phyloP scores from a whole-genome alignment of 2,329 filamentous ascomycete species.

The Orbilia brochopaga region DNA sequence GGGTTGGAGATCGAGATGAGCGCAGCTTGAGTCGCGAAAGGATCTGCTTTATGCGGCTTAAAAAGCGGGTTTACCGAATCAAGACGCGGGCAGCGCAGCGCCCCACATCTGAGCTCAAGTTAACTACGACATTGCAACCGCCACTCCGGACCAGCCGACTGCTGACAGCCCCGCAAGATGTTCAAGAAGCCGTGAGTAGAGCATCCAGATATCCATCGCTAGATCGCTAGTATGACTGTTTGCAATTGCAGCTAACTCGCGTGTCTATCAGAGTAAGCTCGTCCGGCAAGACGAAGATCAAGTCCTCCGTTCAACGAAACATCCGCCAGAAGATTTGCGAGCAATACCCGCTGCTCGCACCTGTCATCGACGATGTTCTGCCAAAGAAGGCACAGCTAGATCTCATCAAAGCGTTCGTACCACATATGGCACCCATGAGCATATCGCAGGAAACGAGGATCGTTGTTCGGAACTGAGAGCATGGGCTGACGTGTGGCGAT shows the following conservation, averaged over 20 bases:
- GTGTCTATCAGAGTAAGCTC: conserved; percentile 68
- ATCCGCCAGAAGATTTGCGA: conserved; percentile 82
- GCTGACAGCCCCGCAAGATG: conserved; percentile 65
- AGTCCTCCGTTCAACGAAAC: conserved; percentile 88
- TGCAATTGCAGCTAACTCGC: conserved; percentile 24
- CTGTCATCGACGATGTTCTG: conserved; percentile 89
- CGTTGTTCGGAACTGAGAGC: background rate
- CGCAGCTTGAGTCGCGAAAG: conserved; percentile 33
- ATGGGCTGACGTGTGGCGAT: conserved; percentile 12
- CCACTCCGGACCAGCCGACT: background rate
- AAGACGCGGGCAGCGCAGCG: conserved; percentile 14
- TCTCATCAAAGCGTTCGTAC: conserved; percentile 72
- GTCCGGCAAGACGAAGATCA: conserved; percentile 88
- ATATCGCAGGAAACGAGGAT: background rate
- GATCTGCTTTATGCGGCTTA: conserved; percentile 50
- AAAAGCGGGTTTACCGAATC: conserved; percentile 44
- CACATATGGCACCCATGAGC: conserved; percentile 12
- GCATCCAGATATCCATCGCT: background rate
- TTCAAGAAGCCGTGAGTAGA: conserved; percentile 88
- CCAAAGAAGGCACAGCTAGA: conserved; percentile 93
- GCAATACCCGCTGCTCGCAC: conserved; percentile 82
- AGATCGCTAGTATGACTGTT: conserved; percentile 6
- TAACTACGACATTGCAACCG: too few relatives aligned
- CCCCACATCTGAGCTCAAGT: conserved; percentile 34
- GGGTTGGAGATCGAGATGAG: too few relatives aligned